Percentiles rank a stretch among this genome's conserved stretches.
These are phyloP conservation scores for Lippia alba DNA, from an alignment of 305 asterid species.

Conservation along the genomic window DNA sequence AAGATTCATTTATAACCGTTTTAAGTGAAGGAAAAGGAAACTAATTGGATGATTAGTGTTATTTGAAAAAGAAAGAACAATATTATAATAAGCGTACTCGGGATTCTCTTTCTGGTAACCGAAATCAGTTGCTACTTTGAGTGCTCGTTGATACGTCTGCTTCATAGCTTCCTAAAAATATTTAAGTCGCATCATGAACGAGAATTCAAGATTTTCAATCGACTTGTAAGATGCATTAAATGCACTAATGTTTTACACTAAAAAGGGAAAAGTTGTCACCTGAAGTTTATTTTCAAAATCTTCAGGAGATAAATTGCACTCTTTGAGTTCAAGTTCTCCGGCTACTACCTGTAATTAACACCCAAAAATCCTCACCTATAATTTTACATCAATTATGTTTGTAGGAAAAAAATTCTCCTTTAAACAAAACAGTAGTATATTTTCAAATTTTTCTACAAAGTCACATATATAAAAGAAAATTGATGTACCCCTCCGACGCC, in stretches of 20 bases:
- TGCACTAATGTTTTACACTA: neutral
- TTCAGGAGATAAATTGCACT: conserved; percentile 91
- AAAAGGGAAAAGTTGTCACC: conserved; percentile 42
- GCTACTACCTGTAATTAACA: conserved; percentile 78
- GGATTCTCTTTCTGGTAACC: conserved; percentile 97
- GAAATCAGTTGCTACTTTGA: conserved; percentile 87
- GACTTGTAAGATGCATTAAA: neutral
- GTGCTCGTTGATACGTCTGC: conserved; percentile 84
- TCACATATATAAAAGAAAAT: conserved; percentile 6
- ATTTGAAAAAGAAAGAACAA: neutral
- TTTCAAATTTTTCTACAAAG: neutral
- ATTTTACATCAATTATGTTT: too few species aligned
- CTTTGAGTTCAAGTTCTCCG: conserved; percentile 95
- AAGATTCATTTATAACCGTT: too few species aligned
- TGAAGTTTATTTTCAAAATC: conserved; percentile 94
- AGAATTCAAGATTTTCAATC: neutral
- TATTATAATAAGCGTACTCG: conserved; percentile 62
- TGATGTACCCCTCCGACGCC: conserved; percentile 95
- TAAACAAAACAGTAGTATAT: neutral
- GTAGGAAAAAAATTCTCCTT: too few species aligned
- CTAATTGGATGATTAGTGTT: too few species aligned
- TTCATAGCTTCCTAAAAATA: conserved; percentile 87
- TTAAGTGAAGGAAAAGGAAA: too few species aligned
- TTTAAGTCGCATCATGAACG: neutral
- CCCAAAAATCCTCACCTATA: neutral